These are phyloP conservation scores for Paraconiothyrium brasiliense DNA, from an alignment of 2,329 filamentous ascomycete species.

Conservation along the genomic window DNA sequence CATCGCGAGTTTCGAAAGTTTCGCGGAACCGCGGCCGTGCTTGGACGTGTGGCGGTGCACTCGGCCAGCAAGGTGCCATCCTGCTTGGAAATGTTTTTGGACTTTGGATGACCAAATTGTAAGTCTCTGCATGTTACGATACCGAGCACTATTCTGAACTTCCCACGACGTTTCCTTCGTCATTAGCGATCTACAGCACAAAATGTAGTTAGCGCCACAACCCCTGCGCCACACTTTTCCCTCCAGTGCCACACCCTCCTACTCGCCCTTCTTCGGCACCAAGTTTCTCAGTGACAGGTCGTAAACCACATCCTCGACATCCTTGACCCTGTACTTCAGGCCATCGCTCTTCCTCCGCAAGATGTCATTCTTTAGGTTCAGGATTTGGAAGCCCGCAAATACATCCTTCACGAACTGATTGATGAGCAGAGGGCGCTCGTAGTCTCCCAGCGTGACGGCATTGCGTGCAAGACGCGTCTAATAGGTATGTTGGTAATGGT, in stretches of 20 bases:
- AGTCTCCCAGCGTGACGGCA: slow-evolving; percentile 90
- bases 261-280: slow-evolving; percentile 55
- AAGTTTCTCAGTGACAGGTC: slow-evolving; percentile 89
- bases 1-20: slow-evolving; percentile 17
- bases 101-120: neutral
- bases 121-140: no score
- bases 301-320: slow-evolving; percentile 97
- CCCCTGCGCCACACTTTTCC: slow-evolving; percentile 12
- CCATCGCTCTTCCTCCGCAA: slow-evolving; percentile 87
- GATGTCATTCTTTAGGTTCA: slow-evolving; percentile 96
- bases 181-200: no score
- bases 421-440: slow-evolving; percentile 84
- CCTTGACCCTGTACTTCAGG: slow-evolving; percentile 97
- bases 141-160: no score
- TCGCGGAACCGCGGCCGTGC: slow-evolving; percentile 14
- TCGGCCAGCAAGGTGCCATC: neutral
- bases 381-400: slow-evolving; percentile 93
- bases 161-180: neutral
- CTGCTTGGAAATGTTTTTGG: neutral
- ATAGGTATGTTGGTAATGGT: slow-evolving; percentile 18
- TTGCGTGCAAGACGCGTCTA: slow-evolving; percentile 89
- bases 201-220: neutral
- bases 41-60: slow-evolving; percentile 13
- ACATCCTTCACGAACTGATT: slow-evolving; percentile 93
- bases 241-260: slow-evolving; percentile 6